Conservation (phyloP, 345 rosid genomes). For the Melaleuca alternifolia region DNA sequence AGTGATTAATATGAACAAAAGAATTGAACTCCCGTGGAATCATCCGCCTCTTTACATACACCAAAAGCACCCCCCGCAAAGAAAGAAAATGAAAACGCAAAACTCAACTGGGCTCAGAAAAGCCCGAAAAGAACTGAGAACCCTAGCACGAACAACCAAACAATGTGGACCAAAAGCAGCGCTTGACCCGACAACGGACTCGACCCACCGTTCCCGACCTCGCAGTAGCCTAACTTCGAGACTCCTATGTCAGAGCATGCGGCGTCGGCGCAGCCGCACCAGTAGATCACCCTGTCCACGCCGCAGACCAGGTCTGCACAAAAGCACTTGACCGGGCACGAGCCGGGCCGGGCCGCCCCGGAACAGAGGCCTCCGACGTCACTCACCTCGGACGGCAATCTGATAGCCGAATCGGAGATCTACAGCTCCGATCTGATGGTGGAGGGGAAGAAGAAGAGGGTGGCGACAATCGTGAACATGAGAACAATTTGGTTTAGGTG, state of each 20-base stretch:
- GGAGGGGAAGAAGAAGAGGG: background rate
- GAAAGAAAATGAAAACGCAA: background rate
- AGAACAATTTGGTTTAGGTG: too few relatives aligned
- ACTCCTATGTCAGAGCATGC: conserved; percentile 54
- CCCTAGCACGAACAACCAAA: conserved; percentile 78
- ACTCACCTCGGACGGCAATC: conserved; percentile 20
- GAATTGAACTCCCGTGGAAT: background rate
- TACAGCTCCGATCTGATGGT: conserved; percentile 1
- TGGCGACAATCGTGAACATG: background rate
- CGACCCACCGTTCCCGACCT: conserved; percentile 58
- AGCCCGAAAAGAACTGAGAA: conserved; percentile 68
- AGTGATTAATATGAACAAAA: background rate
- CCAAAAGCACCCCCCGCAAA: background rate
- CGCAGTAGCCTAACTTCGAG: conserved; percentile 64
- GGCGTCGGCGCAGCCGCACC: conserved; percentile 96
- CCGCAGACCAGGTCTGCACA: conserved; percentile 88
- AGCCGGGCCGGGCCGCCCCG: conserved; percentile 18
- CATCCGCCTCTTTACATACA: background rate
- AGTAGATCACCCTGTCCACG: conserved; percentile 72
- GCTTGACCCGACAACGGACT: conserved; percentile 81
- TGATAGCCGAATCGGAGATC: conserved; percentile 3
- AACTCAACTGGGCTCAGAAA: conserved; percentile 14
- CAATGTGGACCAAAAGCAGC: conserved; percentile 76
- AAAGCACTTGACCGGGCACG: conserved; percentile 84
- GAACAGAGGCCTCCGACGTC: conserved; percentile 28